phyloP scores from a whole-genome alignment of 1,284 basidiomycete genomes.

The Ceratobasidium sp. region DNA sequence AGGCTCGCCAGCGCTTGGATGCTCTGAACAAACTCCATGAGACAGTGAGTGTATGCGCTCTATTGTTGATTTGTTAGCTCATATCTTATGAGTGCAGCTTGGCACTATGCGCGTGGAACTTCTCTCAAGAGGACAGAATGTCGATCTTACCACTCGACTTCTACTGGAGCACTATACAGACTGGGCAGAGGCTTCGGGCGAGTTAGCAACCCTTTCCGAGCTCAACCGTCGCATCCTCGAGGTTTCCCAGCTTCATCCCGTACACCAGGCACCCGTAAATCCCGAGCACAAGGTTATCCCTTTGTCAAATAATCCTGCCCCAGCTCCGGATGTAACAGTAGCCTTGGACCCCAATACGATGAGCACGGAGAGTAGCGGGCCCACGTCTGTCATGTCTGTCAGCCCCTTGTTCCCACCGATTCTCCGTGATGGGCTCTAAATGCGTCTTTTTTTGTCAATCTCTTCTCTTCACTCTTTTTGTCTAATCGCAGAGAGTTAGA shows the following conservation, averaged over 20 bases:
- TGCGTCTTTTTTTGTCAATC: too few relatives aligned
- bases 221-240: constrained; percentile 90
- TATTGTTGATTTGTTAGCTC: background rate
- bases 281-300: background rate
- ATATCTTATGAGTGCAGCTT: background rate
- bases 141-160: constrained; percentile 63
- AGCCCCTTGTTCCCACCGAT: background rate
- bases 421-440: background rate
- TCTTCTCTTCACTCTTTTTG: too few relatives aligned
- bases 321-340: background rate
- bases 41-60: constrained; percentile 62
- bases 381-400: background rate
- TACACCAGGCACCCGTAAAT: background rate
- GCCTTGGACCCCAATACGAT: background rate
- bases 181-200: background rate
- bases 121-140: constrained; percentile 69
- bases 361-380: background rate
- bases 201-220: constrained; percentile 65
- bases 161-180: constrained; percentile 80
- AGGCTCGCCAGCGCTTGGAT: constrained; percentile 89
- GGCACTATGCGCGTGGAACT: background rate
- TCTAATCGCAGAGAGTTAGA: too few relatives aligned
- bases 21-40: constrained; percentile 82
- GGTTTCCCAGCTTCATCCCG: constrained; percentile 54
- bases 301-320: background rate